Conservation (phyloP, 1,284 basidiomycete species). For the Marasmius tenuissimus region DNA sequence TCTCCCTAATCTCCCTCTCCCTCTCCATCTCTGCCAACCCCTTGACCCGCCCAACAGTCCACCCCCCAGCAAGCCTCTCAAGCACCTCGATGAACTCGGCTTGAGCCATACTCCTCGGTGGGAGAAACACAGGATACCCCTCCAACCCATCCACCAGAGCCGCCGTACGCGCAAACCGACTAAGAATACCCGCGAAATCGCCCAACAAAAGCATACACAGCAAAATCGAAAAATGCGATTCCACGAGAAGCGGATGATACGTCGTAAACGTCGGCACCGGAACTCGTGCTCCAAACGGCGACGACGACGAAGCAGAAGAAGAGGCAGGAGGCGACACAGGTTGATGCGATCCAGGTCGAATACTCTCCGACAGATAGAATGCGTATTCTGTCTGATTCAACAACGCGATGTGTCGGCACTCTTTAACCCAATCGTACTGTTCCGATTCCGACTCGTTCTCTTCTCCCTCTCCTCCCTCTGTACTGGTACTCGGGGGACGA, state of each 20-base stretch:
- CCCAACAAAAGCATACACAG: constrained; percentile 72
- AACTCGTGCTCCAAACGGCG: constrained; percentile 23
- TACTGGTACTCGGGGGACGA: no score
- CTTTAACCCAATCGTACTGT: background rate
- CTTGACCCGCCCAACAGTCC: constrained; percentile 44
- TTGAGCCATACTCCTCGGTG: constrained; percentile 81
- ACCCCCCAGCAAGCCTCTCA: constrained; percentile 72
- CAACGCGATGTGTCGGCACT: background rate
- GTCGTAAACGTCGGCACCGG: constrained; percentile 67
- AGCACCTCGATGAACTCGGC: constrained; percentile 81
- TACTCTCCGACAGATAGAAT: constrained; percentile 63
- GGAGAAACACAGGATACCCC: constrained; percentile 81
- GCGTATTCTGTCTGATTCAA: constrained; percentile 61
- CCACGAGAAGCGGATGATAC: constrained; percentile 82
- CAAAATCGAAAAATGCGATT: constrained; percentile 77
- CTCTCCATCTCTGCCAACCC: constrained; percentile 2
- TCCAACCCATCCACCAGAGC: constrained; percentile 75
- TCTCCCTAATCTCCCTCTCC: constrained; percentile 7
- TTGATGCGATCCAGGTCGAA: constrained; percentile 51
- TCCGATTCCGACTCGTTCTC: background rate
- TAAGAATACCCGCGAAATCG: constrained; percentile 60
- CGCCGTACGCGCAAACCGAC: constrained; percentile 62
- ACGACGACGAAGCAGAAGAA: constrained; percentile 5
- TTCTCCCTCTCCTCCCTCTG: background rate
- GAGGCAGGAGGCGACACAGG: constrained; percentile 6